Conservation (phyloP, 2,329 filamentous ascomycete species). For the Aspergillus pseudoviridinutans region DNA sequence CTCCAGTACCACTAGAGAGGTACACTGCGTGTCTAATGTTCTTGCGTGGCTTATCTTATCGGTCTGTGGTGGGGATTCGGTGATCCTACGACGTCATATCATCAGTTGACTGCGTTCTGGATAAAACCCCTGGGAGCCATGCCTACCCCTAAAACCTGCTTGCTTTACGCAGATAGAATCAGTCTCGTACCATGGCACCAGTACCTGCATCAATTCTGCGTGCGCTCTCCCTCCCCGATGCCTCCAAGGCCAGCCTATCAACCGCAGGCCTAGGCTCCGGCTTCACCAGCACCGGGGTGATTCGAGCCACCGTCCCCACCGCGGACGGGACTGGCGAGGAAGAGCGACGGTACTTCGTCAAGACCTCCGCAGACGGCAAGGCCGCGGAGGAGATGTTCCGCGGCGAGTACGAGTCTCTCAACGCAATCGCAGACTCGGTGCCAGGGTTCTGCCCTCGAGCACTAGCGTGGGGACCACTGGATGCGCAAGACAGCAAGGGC, state of each 20-base stretch:
- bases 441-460: conserved; percentile 73
- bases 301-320: conserved; percentile 29
- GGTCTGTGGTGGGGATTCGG: conserved; percentile 3
- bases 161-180: no score
- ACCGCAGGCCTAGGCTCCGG: conserved; percentile 39
- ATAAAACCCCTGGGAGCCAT: no score
- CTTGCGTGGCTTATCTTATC: conserved; percentile 10
- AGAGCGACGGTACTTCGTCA: conserved; percentile 38
- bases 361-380: conserved; percentile 31
- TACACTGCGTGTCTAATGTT: not conserved
- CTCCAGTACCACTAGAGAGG: not conserved
- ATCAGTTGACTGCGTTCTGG: not conserved
- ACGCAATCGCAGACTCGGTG: conserved; percentile 69
- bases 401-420: conserved; percentile 81
- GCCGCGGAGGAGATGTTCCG: conserved; percentile 37
- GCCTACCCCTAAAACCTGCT: not conserved
- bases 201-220: conserved; percentile 33
- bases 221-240: conserved; percentile 35
- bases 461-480: conserved; percentile 64
- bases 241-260: conserved; percentile 32
- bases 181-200: conserved; percentile 22
- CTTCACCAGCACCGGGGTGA: conserved; percentile 43
- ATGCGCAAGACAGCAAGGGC: conserved; percentile 20
- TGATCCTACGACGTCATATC: conserved; percentile 5
- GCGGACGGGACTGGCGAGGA: conserved; percentile 16